Evolutionary conservation across 139 green algal species (phyloP).

Genomic region (Haematococcus lacustris): DNA sequence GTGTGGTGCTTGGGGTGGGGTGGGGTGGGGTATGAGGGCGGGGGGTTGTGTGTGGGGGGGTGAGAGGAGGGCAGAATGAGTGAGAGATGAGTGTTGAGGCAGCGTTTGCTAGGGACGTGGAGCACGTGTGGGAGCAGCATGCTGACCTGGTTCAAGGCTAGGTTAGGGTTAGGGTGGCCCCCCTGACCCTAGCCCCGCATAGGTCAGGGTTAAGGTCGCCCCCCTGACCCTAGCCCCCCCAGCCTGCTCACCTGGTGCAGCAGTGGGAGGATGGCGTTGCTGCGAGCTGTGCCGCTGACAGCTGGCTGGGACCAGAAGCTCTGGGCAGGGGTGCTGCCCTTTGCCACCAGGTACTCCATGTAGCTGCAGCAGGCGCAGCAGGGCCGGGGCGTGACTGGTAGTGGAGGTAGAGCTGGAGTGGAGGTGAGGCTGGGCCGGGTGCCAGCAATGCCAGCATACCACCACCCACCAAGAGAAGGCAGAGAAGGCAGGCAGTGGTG

Average conservation of each 20-base stretch:
- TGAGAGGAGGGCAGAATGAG: no score
- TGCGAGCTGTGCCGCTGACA: slow-evolving; percentile 11
- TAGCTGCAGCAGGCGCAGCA: neutral
- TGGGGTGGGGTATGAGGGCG: no score
- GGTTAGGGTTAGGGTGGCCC: no score
- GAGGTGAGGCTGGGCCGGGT: neutral
- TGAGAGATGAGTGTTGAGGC: no score
- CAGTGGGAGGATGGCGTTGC: slow-evolving; percentile 18
- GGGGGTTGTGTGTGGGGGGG: no score
- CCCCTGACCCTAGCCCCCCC: no score
- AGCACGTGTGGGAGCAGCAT: neutral
- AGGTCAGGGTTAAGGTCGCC: no score
- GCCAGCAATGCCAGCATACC: no score
- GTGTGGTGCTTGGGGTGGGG: no score
- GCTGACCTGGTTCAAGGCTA: no score
- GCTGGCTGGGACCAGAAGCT: slow-evolving; percentile 20
- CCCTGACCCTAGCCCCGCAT: no score
- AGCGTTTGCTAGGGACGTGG: neutral
- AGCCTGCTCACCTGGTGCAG: slow-evolving; percentile 3
- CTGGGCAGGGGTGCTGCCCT: slow-evolving; percentile 17
- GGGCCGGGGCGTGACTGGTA: neutral
- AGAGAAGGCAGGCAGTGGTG: neutral
- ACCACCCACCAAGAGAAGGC: no score
- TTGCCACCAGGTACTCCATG: slow-evolving; percentile 6
- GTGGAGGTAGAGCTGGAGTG: neutral